phyloP scores from a whole-genome alignment of 208 protist genomes.

The Tritrichomonas foetus region DNA sequence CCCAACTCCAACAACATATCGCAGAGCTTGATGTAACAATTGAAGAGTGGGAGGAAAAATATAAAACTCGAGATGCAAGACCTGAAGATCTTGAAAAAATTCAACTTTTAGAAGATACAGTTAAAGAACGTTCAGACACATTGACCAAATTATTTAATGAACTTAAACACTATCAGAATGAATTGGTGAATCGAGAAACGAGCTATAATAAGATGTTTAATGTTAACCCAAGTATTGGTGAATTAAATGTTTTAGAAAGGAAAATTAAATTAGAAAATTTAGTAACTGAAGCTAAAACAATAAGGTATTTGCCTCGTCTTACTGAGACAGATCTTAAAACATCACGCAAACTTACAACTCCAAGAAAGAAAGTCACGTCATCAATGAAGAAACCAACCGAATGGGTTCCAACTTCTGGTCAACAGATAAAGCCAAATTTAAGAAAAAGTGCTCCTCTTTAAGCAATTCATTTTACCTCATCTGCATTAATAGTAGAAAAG shows the following conservation, averaged over 20 bases:
- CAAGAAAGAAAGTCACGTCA: too few species aligned
- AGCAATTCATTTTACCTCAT: too few species aligned
- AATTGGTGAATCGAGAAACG: not conserved
- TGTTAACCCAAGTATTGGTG: not conserved
- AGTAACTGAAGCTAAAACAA: not conserved
- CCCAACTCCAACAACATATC: not conserved
- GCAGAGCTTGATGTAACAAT: not conserved
- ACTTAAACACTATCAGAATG: not conserved
- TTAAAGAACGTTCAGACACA: not conserved
- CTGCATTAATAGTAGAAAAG: too few species aligned
- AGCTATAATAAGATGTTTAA: not conserved
- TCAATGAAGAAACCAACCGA: too few species aligned
- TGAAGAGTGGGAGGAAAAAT: not conserved
- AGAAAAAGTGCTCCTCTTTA: too few species aligned
- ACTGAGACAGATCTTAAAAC: too few species aligned
- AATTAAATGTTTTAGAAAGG: not conserved
- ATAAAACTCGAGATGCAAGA: not conserved
- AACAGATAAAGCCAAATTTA: too few species aligned
- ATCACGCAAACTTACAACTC: too few species aligned
- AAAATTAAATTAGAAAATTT: not conserved
- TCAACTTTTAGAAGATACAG: not conserved
- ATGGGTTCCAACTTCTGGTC: too few species aligned
- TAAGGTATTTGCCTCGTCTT: too few species aligned
- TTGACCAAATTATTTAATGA: not conserved
- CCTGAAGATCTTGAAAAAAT: constrained; percentile 13